Evolutionary conservation across 1,139 yeast species (phyloP).

Genomic region (Scheffersomyces cryptocercus): DNA sequence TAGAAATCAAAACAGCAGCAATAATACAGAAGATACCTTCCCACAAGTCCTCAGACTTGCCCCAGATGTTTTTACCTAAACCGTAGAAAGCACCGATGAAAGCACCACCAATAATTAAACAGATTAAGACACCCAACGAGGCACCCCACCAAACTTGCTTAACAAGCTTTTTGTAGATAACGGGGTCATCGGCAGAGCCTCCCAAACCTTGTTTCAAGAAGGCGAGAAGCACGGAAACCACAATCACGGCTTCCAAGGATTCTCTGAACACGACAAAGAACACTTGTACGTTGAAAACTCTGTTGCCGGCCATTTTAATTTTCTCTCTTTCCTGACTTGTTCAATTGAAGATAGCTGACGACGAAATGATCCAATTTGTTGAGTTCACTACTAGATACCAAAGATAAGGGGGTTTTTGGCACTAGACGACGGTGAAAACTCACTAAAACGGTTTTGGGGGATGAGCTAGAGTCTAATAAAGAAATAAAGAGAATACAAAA

Average conservation of each 20-base stretch:
- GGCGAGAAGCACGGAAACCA: conserved; percentile 85
- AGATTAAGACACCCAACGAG: conserved; percentile 19
- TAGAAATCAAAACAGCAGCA: conserved; percentile 25
- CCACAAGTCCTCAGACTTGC: conserved; percentile 28
- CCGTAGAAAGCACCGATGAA: conserved; percentile 25
- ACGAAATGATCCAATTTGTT: no score
- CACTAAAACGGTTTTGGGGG: no score
- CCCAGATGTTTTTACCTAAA: conserved; percentile 21
- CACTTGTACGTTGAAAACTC: conserved; percentile 54
- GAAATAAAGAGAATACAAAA: no score
- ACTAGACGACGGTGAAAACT: no score
- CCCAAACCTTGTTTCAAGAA: conserved; percentile 87
- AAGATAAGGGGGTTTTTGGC: no score
- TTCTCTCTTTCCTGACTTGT: background rate
- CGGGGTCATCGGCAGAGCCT: conserved; percentile 45
- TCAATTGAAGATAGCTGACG: no score
- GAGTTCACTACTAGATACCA: no score
- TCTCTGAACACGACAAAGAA: conserved; percentile 91
- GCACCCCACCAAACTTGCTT: conserved; percentile 30
- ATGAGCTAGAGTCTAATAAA: no score
- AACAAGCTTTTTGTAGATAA: conserved; percentile 58
- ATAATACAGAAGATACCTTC: conserved; percentile 28
- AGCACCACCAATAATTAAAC: conserved; percentile 25
- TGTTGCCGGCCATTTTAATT: conserved; percentile 26
- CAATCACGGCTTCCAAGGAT: conserved; percentile 84